Evolutionary conservation across 495 filamentous ascomycete species (phyloP).

Genomic region (Tuber borchii): DNA sequence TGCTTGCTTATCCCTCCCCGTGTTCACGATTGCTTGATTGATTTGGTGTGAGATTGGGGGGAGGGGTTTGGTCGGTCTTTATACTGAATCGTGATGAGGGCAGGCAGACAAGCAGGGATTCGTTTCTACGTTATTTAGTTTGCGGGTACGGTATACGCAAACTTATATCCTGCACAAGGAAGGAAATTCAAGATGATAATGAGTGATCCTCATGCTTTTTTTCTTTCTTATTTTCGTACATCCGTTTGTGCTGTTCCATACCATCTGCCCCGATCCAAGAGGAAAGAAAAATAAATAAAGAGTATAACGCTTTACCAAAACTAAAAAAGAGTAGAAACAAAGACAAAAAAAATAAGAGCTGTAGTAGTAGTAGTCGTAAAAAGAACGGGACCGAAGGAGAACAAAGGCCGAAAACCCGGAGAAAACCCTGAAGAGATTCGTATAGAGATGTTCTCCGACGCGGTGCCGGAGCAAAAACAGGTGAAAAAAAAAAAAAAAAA

Average conservation of each 20-base stretch:
- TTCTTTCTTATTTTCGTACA: not conserved
- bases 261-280: constrained; percentile 5
- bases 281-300: constrained; percentile 11
- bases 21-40: too few relatives aligned
- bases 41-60: too few relatives aligned
- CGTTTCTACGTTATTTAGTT: not conserved
- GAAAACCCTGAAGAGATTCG: constrained; percentile 5
- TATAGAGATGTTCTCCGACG: not conserved
- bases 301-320: constrained; percentile 13
- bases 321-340: constrained; percentile 7
- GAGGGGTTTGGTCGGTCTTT: too few relatives aligned
- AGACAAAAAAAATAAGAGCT: not conserved
- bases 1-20: too few relatives aligned
- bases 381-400: constrained; percentile 9
- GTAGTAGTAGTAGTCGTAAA: constrained; percentile 18
- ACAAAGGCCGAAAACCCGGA: constrained; percentile 7
- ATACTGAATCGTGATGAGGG: too few relatives aligned
- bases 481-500: not conserved
- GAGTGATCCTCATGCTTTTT: not conserved
- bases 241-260: not conserved
- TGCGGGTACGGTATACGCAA: not conserved
- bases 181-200: not conserved
- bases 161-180: not conserved
- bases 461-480: not conserved
- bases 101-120: too few relatives aligned